These are phyloP conservation scores for Metschnikowia gelsemii DNA, from an alignment of 805 yeast species.

Conservation along the genomic window DNA sequence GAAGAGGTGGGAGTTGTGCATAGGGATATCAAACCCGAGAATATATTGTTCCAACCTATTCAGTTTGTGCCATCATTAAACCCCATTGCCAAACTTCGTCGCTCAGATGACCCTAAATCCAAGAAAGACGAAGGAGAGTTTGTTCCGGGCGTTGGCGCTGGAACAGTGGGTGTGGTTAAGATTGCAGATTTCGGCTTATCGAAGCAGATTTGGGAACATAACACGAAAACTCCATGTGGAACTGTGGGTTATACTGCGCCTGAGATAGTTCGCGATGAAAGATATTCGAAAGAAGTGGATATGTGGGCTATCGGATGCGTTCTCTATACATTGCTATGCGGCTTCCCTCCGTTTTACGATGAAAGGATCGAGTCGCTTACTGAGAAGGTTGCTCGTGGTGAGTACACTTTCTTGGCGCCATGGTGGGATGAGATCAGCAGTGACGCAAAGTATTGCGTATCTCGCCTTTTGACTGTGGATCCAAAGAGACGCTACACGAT, in stretches of 20 bases:
- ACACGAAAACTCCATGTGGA: constrained; percentile 71
- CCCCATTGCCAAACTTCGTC: constrained; percentile 41
- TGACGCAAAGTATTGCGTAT: constrained; percentile 69
- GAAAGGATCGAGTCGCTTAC: constrained; percentile 63
- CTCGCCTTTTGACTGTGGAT: constrained; percentile 64
- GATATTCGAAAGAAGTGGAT: constrained; percentile 67
- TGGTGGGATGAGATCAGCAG: constrained; percentile 86
- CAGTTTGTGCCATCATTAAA: constrained; percentile 46
- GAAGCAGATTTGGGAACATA: constrained; percentile 44
- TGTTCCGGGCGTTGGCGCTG: constrained; percentile 54
- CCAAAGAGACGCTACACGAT: constrained; percentile 67
- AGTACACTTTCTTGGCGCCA: constrained; percentile 70
- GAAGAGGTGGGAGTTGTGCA: constrained; percentile 63
- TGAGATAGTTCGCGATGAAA: constrained; percentile 53
- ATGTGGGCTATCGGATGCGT: constrained; percentile 77
- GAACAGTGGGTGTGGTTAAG: constrained; percentile 61
- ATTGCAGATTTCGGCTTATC: constrained; percentile 72
- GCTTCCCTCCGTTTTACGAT: constrained; percentile 76
- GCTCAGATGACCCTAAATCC: constrained; percentile 53
- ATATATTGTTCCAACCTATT: constrained; percentile 61
- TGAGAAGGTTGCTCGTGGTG: constrained; percentile 67
- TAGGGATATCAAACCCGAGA: constrained; percentile 81
- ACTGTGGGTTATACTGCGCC: constrained; percentile 78
- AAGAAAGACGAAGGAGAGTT: constrained; percentile 65
- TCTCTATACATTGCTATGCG: constrained; percentile 64